Evolutionary conservation across 2,329 filamentous ascomycete species (phyloP).

Genomic region (Fusarium caatingaense): DNA sequence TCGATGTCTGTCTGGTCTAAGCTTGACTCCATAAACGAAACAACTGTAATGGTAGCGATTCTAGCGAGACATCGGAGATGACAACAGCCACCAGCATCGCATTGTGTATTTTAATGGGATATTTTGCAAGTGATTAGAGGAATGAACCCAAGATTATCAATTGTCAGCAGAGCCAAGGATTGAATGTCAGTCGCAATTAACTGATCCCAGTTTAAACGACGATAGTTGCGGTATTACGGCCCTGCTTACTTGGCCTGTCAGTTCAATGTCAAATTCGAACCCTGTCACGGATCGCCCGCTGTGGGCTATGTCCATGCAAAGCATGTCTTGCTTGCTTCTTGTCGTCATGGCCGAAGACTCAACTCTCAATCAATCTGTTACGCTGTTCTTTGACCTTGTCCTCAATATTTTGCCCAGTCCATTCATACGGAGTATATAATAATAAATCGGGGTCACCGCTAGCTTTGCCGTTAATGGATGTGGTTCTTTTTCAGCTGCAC

Average conservation of each 20-base stretch:
- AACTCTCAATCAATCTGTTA: slow-evolving; percentile 4
- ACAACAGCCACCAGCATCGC: slow-evolving; percentile 8
- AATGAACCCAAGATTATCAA: slow-evolving; percentile 31
- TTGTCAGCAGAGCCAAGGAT: slow-evolving; percentile 28
- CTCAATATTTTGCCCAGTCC: slow-evolving; percentile 1
- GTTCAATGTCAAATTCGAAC: slow-evolving; percentile 25
- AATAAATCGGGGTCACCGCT: slow-evolving; percentile 13
- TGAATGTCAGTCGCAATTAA: slow-evolving; percentile 31
- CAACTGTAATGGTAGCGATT: slow-evolving; percentile 28
- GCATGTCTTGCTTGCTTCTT: slow-evolving; percentile 38
- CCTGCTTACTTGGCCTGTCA: slow-evolving; percentile 4
- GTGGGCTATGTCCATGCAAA: slow-evolving; percentile 36
- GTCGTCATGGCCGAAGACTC: slow-evolving; percentile 15
- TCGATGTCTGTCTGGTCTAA: not conserved
- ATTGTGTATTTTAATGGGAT: not conserved
- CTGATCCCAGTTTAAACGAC: slow-evolving; percentile 11
- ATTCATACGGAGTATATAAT: not conserved
- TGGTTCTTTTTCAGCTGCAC: not conserved
- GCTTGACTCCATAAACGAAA: slow-evolving; percentile 31
- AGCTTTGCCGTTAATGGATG: slow-evolving; percentile 6
- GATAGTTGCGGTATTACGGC: slow-evolving; percentile 9
- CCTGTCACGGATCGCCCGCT: slow-evolving; percentile 29
- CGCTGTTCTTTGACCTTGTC: slow-evolving; percentile 7
- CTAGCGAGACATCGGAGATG: slow-evolving; percentile 36
- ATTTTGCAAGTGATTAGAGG: slow-evolving; percentile 9